Evolutionary conservation across 2,329 filamentous ascomycete species (phyloP), one percentile per base, ranked within the genome.

Genomic region (Periconia macrospinosa): DNA sequence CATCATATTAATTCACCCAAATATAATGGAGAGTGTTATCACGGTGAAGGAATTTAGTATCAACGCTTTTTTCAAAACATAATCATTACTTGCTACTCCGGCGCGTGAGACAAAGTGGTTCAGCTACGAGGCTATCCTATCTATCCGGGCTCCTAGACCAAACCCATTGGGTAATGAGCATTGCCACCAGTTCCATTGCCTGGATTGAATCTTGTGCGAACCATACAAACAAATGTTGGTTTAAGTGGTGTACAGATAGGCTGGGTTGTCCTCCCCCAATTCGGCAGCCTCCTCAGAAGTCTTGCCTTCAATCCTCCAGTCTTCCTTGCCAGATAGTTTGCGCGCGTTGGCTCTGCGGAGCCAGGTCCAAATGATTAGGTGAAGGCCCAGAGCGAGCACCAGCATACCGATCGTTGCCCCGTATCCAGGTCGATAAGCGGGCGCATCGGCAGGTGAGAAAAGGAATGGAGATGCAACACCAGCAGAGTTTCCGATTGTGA

Each of bases 401-500:
- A 66, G 47, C 35, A 67, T 41, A 2, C 56, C 65, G 35, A 67
- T 65, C 0, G 61, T 67, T 15, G 61, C 63, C 18, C 62, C 57
- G 14, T 68, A 67, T 9, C 65, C 63, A 18, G 63, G 57, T 8
- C 47, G 55, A 20, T 61, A 67, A 6, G 46, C 55, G 13, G 62
- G 63, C 27, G 53, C 50, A 13, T 57, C 50, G 1, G 47, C 49
- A 2, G 45, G 47, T n/a, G 47, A 55, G 55, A 59, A 67, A n/a
- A 68, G 19, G 51, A 66, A 68, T 2, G 65, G 65, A 8, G 65
- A 37, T 37, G 33, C 33, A 41, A 85, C 81, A 9, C 81, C 81
- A 7, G 81, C 82, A 1, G 78, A 69, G 2, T 79, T 83, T 2
- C 81, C 82, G 2, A 84, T 55, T 2, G 54, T 52, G 2, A 56